A percentile compares a stretch with the other conserved stretches of the same genome.
Evolutionary conservation across 1,284 basidiomycete genomes (phyloP).

Genomic region (Gomphus sp.): DNA sequence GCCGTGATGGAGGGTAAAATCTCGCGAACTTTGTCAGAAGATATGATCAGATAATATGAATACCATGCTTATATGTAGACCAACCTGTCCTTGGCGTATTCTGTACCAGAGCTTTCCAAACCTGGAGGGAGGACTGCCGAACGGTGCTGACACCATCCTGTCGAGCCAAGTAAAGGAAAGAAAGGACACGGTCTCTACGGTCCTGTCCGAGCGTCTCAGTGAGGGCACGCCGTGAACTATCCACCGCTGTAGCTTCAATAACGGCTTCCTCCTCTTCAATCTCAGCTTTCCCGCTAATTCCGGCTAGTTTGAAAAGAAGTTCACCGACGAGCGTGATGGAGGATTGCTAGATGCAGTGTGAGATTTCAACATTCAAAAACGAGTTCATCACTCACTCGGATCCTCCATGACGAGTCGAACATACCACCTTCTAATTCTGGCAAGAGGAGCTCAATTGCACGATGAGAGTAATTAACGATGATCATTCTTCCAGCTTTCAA

Average conservation of each 20-base stretch:
- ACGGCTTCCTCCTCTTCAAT: constrained; percentile 75
- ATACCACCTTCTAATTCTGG: constrained; percentile 94
- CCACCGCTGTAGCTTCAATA: constrained; percentile 56
- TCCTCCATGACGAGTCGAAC: constrained; percentile 93
- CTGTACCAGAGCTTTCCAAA: constrained; percentile 97
- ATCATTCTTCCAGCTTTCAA: constrained; percentile 99
- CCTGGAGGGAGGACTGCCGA: constrained; percentile 87
- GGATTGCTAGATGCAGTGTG: constrained; percentile 54
- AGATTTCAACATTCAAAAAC: not conserved
- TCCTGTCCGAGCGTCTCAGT: constrained; percentile 85
- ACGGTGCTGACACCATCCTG: constrained; percentile 91
- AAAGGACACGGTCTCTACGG: constrained; percentile 83
- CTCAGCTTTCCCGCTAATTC: constrained; percentile 88
- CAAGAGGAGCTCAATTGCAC: constrained; percentile 88
- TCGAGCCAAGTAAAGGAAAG: constrained; percentile 87
- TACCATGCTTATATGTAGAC: constrained; percentile 7
- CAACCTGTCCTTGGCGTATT: constrained; percentile 79
- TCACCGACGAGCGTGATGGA: constrained; percentile 96
- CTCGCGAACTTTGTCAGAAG: constrained; percentile 66
- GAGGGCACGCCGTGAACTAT: constrained; percentile 78
- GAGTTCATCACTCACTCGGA: constrained; percentile 54
- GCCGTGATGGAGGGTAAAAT: constrained; percentile 83
- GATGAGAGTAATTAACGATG: constrained; percentile 88
- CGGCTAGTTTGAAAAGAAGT: constrained; percentile 95
- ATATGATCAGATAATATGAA: not conserved